phyloP scores from a whole-genome alignment of 2,329 filamentous ascomycete genomes.

The Chaetomiaceae sp. region DNA sequence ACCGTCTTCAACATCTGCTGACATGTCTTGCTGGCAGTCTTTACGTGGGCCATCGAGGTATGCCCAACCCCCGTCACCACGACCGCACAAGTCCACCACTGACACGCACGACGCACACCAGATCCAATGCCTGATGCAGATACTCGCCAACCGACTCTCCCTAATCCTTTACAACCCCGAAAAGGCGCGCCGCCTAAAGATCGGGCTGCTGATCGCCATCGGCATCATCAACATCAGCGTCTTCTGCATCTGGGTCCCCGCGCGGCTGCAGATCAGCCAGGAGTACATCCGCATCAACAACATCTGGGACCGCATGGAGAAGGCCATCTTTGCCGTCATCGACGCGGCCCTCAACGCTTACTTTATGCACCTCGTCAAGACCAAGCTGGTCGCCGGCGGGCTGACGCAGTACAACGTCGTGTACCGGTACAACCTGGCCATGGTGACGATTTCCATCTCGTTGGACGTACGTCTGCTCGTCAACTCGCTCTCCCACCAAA shows the following conservation, averaged over 20 bases:
- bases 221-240: conserved; percentile 45
- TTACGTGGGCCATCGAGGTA: conserved; percentile 23
- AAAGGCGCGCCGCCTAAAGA: conserved; percentile 37
- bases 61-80: not conserved
- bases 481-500: too few species aligned
- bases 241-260: conserved; percentile 48
- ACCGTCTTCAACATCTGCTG: not conserved
- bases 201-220: conserved; percentile 37
- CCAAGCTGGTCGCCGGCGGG: conserved; percentile 42
- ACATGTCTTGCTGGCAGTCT: conserved; percentile 1
- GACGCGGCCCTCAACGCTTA: conserved; percentile 44
- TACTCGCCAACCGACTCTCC: conserved; percentile 47
- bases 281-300: conserved; percentile 40
- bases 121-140: conserved; percentile 47
- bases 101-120: not conserved
- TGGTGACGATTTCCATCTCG: conserved; percentile 42
- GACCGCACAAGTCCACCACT: not conserved
- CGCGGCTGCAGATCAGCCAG: conserved; percentile 38
- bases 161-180: conserved; percentile 40
- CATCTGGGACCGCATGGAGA: conserved; percentile 48
- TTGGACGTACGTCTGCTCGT: conserved; percentile 34
- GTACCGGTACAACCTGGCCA: conserved; percentile 42
- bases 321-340: conserved; percentile 42
- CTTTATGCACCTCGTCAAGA: conserved; percentile 43
- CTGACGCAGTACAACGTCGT: conserved; percentile 43